Evolutionary conservation across 495 filamentous ascomycete genomes (phyloP).

Genomic region (Trichoderma parareesei): DNA sequence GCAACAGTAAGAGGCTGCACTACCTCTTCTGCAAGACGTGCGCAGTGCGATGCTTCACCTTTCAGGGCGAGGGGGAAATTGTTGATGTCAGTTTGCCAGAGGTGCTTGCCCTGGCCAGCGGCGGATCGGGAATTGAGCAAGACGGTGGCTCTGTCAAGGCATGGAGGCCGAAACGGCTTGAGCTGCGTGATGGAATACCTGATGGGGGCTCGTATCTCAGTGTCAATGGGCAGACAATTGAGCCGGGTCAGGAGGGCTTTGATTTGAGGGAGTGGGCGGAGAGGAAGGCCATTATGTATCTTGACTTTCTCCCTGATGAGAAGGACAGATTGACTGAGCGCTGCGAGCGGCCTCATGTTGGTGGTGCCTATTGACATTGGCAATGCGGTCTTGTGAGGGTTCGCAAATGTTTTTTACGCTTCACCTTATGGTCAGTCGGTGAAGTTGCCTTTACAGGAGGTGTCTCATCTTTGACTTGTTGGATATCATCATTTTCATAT

Average conservation of each 20-base stretch:
- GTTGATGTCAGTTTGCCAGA: constrained; percentile 16
- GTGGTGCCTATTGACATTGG: neutral
- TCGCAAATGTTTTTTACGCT: neutral
- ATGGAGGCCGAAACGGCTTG: constrained; percentile 21
- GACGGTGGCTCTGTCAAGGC: constrained; percentile 17
- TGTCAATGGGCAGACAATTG: constrained; percentile 23
- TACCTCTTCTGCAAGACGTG: constrained; percentile 27
- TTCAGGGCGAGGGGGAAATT: constrained; percentile 21
- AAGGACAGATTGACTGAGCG: neutral
- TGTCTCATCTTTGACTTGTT: too few species aligned
- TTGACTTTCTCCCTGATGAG: constrained; percentile 11
- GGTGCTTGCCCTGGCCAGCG: neutral
- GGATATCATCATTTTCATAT: too few species aligned
- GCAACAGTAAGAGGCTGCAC: constrained; percentile 18
- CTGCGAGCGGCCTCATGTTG: neutral
- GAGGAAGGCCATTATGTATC: constrained; percentile 22
- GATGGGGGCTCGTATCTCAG: constrained; percentile 17
- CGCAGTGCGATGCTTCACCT: constrained; percentile 27
- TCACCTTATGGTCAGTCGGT: too few species aligned
- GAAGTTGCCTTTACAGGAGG: too few species aligned
- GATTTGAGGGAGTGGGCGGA: constrained; percentile 22
- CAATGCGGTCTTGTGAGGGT: neutral
- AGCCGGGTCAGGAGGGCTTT: constrained; percentile 19
- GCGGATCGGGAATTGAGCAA: constrained; percentile 13
- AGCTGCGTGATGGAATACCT: constrained; percentile 14